A percentile compares a stretch with the other conserved stretches of the same genome.
These are phyloP conservation scores for Forsythia suspensa DNA, from an alignment of 257 asterid species.

Conservation along the genomic window DNA sequence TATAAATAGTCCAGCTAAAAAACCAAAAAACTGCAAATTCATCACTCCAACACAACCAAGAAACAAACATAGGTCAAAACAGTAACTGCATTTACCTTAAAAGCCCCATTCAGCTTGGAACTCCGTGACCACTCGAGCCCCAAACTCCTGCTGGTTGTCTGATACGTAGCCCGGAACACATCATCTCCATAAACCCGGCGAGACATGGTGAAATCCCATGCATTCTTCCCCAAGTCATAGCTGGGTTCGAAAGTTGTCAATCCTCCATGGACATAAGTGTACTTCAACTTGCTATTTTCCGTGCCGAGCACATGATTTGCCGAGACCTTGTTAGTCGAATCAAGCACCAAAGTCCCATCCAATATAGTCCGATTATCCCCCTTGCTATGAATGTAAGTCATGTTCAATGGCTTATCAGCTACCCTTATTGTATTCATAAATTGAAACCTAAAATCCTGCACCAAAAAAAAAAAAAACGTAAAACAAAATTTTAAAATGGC, in stretches of 20 bases:
- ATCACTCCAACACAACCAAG: slow-evolving; percentile 12
- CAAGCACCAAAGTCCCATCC: slow-evolving; percentile 79
- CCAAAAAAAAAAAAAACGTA: neutral
- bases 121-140: slow-evolving; percentile 88
- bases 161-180: slow-evolving; percentile 74
- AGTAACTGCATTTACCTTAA: slow-evolving; percentile 61
- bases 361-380: slow-evolving; percentile 64
- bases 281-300: slow-evolving; percentile 67
- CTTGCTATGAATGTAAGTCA: slow-evolving; percentile 71
- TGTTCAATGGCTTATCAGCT: slow-evolving; percentile 73
- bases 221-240: slow-evolving; percentile 72
- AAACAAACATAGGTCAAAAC: slow-evolving; percentile 2
- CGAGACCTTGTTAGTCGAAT: slow-evolving; percentile 82
- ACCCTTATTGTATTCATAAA: slow-evolving; percentile 74
- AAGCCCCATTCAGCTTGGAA: slow-evolving; percentile 67
- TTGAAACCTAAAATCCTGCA: slow-evolving; percentile 85
- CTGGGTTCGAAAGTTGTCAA: slow-evolving; percentile 75
- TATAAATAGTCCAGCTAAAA: neutral
- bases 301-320: slow-evolving; percentile 81
- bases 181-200: slow-evolving; percentile 69
- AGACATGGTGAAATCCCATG: slow-evolving; percentile 80
- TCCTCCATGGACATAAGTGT: slow-evolving; percentile 71
- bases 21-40: neutral
- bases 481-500: neutral
- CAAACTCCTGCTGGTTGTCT: slow-evolving; percentile 68